A percentile compares a stretch with the other conserved stretches of the same genome.
Conservation (phyloP, 2,329 filamentous ascomycete genomes). For the Penicillium sp. region DNA sequence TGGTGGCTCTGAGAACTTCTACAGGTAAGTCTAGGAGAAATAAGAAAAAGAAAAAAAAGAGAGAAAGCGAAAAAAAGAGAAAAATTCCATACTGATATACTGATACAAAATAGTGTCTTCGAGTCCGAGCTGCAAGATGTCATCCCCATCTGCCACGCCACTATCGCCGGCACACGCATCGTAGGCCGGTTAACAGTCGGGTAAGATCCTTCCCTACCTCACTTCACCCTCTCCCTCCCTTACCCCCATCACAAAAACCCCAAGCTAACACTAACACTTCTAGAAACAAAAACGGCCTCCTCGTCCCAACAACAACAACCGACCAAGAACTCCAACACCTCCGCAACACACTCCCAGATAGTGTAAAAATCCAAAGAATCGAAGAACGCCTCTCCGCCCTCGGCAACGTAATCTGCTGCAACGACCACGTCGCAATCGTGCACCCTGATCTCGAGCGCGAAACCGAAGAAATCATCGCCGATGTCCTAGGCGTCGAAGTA, state of each 20-base stretch:
- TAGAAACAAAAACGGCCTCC: conserved; percentile 91
- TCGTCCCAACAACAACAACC: conserved; percentile 91
- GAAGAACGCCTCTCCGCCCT: conserved; percentile 94
- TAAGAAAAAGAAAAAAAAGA: too few species aligned
- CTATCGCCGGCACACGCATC: conserved; percentile 93
- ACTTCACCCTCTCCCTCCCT: too few species aligned
- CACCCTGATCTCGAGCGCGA: conserved; percentile 96
- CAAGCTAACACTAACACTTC: too few species aligned
- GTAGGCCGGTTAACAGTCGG: conserved; percentile 92
- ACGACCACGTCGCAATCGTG: conserved; percentile 94
- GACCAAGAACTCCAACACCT: conserved; percentile 98
- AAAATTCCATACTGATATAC: neutral
- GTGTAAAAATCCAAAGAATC: conserved; percentile 91
- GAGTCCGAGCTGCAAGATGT: conserved; percentile 96
- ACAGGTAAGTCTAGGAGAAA: conserved; percentile 56
- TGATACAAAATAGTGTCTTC: conserved; percentile 63
- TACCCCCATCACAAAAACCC: neutral
- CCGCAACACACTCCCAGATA: conserved; percentile 87
- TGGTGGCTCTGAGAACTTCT: conserved; percentile 97
- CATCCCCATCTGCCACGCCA: conserved; percentile 93
- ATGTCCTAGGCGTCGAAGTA: conserved; percentile 66
- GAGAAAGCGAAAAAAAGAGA: too few species aligned
- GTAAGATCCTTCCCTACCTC: conserved; percentile 48
- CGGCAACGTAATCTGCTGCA: conserved; percentile 93
- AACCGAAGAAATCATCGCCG: conserved; percentile 97